Base-by-base conservation (phyloP, 768 basidiomycete genomes). In the Leccinum subtestaceum region DNA sequence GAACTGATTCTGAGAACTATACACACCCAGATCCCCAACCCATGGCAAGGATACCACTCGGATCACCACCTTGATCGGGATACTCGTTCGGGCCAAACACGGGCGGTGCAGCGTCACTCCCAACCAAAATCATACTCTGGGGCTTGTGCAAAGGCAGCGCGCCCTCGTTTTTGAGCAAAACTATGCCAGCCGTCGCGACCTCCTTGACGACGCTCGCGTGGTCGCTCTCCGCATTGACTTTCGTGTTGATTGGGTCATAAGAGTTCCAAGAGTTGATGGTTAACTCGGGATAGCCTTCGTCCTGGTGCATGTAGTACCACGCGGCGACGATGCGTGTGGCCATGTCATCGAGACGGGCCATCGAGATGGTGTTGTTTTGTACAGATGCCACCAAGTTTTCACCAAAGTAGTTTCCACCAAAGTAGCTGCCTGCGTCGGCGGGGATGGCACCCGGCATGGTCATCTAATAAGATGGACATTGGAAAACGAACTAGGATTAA, bases 21-120 rank as follows among this genome's bases (percentile, higher is more conserved):
- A 65, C 74, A 40, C 48, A 78, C 74, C 92, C 93, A 52, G 87
- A 89, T 38, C 93, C 95, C 95, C 95, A 97, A 13, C 93, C 93
- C 87, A 94, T 88, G 8, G 92, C 93, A 21, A 97, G 79, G 17
- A 89, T 79, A 9, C 93, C 93, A 51, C 80, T 82, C 31, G 76
- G 72, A 45, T 77, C 74, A 25, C 86, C 85, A 51, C 81, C 84
- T n/a, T 72, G 83, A 62, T 92, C 88, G 6, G 73, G 23, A 53
- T 84, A 91, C 54, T 84, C 80, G 66, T 93, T 93, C 0, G 91
- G 88, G 0, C 92, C 92, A 27, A 77, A 73, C 45, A 64, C 73
- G 19, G 84, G 82, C 1, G 89, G 88, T 4, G 83, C 89, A 5
- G 83, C 82, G 63, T 84, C 81, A 59, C 84, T 84, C 19, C 89